Evolutionary conservation across 768 basidiomycete species (phyloP).

Genomic region (Tephrocybe sp.): DNA sequence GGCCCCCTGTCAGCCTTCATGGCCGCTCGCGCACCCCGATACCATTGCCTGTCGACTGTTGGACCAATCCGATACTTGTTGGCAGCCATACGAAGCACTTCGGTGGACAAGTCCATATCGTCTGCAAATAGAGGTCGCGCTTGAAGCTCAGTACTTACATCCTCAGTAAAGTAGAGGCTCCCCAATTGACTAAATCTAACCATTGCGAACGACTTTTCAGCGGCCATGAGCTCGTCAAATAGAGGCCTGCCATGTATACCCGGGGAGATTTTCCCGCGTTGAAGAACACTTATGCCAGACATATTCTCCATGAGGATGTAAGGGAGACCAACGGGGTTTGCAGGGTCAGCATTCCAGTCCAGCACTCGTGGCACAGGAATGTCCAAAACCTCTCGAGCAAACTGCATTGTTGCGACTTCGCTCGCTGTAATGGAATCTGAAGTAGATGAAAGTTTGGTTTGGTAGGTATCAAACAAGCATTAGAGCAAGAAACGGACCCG

Average conservation of each 20-base stretch:
- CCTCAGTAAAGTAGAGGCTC: slow-evolving; percentile 33
- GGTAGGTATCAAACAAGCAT: background rate
- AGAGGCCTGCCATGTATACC: slow-evolving; percentile 8
- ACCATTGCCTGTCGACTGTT: slow-evolving; percentile 25
- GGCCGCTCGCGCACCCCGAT: slow-evolving; percentile 22
- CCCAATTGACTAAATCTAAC: slow-evolving; percentile 29
- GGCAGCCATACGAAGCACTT: slow-evolving; percentile 11
- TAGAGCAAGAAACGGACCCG: slow-evolving; percentile 14
- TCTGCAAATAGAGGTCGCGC: slow-evolving; percentile 10
- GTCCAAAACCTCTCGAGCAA: slow-evolving; percentile 21
- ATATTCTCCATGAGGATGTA: slow-evolving; percentile 34
- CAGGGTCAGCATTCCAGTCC: slow-evolving; percentile 25
- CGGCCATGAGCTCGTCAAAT: slow-evolving; percentile 17
- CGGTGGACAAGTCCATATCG: background rate
- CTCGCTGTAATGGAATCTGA: slow-evolving; percentile 25
- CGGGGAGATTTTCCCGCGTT: slow-evolving; percentile 15
- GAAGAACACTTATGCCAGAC: slow-evolving; percentile 19
- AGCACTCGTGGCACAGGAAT: slow-evolving; percentile 28
- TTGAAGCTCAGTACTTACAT: slow-evolving; percentile 18
- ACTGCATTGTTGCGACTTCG: slow-evolving; percentile 36
- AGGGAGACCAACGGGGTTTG: slow-evolving; percentile 27
- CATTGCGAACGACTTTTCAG: slow-evolving; percentile 19
- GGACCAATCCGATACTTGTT: slow-evolving; percentile 29
- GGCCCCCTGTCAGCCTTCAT: slow-evolving; percentile 28
- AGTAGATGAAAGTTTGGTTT: background rate